Conservation (phyloP, 257 asterid genomes). For the Hygrophila difformis region DNA sequence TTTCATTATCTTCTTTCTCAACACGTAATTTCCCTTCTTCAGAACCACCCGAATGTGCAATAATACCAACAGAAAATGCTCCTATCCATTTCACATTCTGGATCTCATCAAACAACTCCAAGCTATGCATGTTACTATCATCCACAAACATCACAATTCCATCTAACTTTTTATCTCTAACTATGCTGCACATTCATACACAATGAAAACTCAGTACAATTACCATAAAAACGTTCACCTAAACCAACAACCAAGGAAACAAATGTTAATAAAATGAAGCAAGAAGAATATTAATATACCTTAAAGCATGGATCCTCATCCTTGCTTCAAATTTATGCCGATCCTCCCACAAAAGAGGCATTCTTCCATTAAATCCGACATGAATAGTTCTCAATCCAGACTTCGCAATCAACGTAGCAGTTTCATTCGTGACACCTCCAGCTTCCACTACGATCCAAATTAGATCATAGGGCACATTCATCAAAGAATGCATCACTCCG, state of each 20-base stretch:
- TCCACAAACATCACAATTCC: conserved; percentile 91
- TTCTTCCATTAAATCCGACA: conserved; percentile 50
- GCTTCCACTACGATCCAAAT: conserved; percentile 96
- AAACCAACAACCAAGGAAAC: not conserved
- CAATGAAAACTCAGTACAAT: conserved; percentile 5
- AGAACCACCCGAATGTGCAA: conserved; percentile 56
- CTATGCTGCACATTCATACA: conserved; percentile 39
- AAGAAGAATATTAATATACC: conserved; percentile 30
- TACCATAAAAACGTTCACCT: no score
- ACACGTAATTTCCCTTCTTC: conserved; percentile 34
- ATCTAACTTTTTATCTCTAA: conserved; percentile 65
- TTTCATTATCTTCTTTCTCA: conserved; percentile 34
- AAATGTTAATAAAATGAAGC: not conserved
- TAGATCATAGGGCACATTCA: conserved; percentile 77
- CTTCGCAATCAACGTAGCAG: conserved; percentile 60
- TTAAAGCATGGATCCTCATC: conserved; percentile 81
- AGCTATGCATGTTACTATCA: conserved; percentile 92
- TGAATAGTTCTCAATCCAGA: conserved; percentile 62
- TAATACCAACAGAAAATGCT: conserved; percentile 78
- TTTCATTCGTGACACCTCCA: conserved; percentile 68
- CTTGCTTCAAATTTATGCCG: conserved; percentile 72
- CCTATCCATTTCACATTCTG: conserved; percentile 90
- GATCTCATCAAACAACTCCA: conserved; percentile 93
- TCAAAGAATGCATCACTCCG: conserved; percentile 89
- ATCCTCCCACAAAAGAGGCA: conserved; percentile 86